phyloP scores from a whole-genome alignment of 1,284 basidiomycete genomes.

The Microbotryomycetes sp. region DNA sequence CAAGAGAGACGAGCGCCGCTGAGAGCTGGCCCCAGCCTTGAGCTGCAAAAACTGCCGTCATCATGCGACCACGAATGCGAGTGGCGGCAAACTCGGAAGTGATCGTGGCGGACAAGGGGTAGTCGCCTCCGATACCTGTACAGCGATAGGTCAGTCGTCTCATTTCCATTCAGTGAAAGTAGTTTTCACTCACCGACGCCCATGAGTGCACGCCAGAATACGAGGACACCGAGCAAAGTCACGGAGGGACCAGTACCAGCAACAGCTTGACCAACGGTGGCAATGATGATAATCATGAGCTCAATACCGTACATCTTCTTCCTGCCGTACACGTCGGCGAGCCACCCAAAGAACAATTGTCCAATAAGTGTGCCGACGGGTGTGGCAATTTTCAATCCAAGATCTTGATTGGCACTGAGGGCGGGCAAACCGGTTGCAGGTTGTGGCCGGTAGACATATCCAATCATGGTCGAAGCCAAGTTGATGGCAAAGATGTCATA shows the following conservation, averaged over 20 bases:
- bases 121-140: slow-evolving; percentile 73
- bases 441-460: slow-evolving; percentile 61
- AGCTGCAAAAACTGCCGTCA: slow-evolving; percentile 61
- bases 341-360: slow-evolving; percentile 62
- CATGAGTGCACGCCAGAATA: slow-evolving; percentile 63
- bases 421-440: slow-evolving; percentile 34
- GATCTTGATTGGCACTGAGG: slow-evolving; percentile 55
- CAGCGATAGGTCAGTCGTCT: slow-evolving; percentile 36
- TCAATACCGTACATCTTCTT: slow-evolving; percentile 66
- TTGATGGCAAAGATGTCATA: slow-evolving; percentile 75
- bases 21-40: slow-evolving; percentile 50
- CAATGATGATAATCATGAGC: slow-evolving; percentile 56
- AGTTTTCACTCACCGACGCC: slow-evolving; percentile 46
- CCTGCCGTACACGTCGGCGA: slow-evolving; percentile 63
- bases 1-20: slow-evolving; percentile 62
- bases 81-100: slow-evolving; percentile 66
- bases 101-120: slow-evolving; percentile 60
- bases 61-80: slow-evolving; percentile 63
- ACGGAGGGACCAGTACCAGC: slow-evolving; percentile 55
- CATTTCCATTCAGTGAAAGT: neutral
- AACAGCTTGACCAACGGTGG: slow-evolving; percentile 49
- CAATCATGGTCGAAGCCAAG: slow-evolving; percentile 66
- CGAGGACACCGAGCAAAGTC: slow-evolving; percentile 62
- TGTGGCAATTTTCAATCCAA: slow-evolving; percentile 61
- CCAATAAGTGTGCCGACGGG: slow-evolving; percentile 49